Evolutionary conservation across 169 alveolate species (phyloP).

Genomic region (Plasmodium yoelii): DNA sequence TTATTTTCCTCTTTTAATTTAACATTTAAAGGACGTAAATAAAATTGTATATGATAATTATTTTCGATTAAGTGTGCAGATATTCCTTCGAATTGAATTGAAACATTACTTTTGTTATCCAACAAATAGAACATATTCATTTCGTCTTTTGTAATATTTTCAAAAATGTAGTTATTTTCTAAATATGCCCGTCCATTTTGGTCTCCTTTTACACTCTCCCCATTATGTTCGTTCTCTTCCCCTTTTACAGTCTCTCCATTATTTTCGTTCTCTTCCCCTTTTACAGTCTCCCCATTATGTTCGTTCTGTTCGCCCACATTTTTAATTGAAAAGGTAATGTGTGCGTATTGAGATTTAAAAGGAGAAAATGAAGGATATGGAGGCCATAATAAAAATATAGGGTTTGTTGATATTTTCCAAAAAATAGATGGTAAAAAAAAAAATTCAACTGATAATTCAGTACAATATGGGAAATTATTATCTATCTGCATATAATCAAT

Average conservation of each 20-base stretch:
- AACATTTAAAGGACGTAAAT: conserved; percentile 43
- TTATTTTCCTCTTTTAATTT: conserved; percentile 3
- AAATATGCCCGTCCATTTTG: not conserved
- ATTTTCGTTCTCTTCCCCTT: not conserved
- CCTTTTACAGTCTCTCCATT: not conserved
- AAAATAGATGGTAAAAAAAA: conserved; percentile 59
- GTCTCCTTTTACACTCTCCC: not conserved
- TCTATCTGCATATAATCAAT: conserved; percentile 64
- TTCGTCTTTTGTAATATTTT: conserved; percentile 48
- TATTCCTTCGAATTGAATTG: conserved; percentile 59
- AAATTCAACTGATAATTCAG: conserved; percentile 45
- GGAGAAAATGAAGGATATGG: conserved; percentile 75
- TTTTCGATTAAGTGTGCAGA: conserved; percentile 67
- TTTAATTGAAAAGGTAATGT: conserved; percentile 26
- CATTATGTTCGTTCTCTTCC: not conserved
- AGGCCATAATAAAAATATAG: conserved; percentile 74
- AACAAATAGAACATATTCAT: conserved; percentile 21
- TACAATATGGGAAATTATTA: conserved; percentile 59
- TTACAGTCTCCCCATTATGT: not conserved
- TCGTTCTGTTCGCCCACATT: not conserved
- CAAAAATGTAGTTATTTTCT: not conserved
- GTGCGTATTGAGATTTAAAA: conserved; percentile 74
- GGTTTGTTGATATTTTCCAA: conserved; percentile 69
- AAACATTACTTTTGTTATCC: conserved; percentile 32
- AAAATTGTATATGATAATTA: conserved; percentile 30